Evolutionary conservation across 495 filamentous ascomycete genomes (phyloP).

Genomic region (Apodospora peruviana): DNA sequence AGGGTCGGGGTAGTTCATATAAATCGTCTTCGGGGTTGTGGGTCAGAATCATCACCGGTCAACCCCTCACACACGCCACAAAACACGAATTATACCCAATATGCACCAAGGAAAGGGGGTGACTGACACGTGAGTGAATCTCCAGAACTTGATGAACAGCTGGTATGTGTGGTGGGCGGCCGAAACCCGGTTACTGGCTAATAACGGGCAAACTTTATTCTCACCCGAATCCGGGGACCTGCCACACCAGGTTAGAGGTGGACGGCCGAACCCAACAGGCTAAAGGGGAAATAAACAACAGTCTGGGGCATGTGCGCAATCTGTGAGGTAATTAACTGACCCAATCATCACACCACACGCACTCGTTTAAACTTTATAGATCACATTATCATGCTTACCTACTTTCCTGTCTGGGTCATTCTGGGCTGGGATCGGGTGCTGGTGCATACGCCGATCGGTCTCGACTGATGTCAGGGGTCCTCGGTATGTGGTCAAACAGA

Average conservation of each 20-base stretch:
- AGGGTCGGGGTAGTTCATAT: background rate
- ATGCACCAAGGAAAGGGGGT: background rate
- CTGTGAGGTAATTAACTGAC: background rate
- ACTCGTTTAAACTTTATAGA: no score
- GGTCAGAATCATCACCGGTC: background rate
- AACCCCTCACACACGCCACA: background rate
- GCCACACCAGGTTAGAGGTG: background rate
- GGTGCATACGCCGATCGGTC: no score
- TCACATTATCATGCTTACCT: no score
- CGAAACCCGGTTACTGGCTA: constrained; percentile 2
- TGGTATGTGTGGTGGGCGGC: background rate
- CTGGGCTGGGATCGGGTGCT: no score
- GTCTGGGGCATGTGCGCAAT: background rate
- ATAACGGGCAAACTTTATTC: background rate
- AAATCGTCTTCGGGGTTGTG: background rate
- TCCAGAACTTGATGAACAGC: background rate
- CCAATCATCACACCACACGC: constrained; percentile 2
- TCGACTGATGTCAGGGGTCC: no score
- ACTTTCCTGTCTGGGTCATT: no score
- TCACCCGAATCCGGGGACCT: background rate
- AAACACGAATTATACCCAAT: background rate
- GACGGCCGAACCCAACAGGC: background rate
- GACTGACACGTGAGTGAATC: background rate
- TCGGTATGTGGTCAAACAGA: no score
- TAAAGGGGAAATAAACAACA: background rate